Base-by-base conservation (phyloP, 129 eudicot genomes). In the Flaveria bidentis region DNA sequence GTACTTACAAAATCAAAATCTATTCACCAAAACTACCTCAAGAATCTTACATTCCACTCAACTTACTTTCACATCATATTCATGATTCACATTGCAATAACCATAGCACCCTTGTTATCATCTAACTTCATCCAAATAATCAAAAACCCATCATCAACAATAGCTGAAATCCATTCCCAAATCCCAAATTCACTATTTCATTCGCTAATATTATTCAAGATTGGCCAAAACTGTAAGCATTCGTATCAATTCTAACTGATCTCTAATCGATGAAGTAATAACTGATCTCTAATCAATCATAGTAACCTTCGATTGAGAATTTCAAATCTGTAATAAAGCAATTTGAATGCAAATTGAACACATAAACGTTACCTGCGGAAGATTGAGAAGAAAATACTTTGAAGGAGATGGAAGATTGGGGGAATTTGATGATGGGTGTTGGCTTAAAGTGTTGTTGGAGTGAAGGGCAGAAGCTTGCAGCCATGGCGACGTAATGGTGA, bases 381-480 rank as follows among this genome's bases (percentile, higher is more conserved):
- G 80, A 65, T 26, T 79, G 89, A 70, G 94, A 83, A 76, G 87
- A 88, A 50, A 82, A 87, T 3, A 84, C 79, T 81, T 62, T 78
- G 52, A 76, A 69, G 14, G 88, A 81, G 74, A 77, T 46, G 9
- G 86, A 85, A 76, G 74, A 53, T 25, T 39, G 78, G n/a, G 82
- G 78, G 51, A 74, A 72, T 26, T 49, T 68, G 61, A 75, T 82
- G 42, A 79, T 71, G 81, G 86, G 85, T 51, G 56, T 78, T 70
- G 76, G 69, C 68, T 65, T 75, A 20, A 87, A 81, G 82, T 78
- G 89, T n/a, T 71, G 66, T 10, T 88, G 82, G 15, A 82, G 72
- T 44, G 73, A 78, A 39, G 91, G 89, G 69, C 80, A 86, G 42
- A 90, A 86, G 86, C 81, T 83, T 28, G 90, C 64, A 23, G 94